Base-by-base conservation (phyloP, 2,329 filamentous ascomycete species). In the Botrytis sinoallii region DNA sequence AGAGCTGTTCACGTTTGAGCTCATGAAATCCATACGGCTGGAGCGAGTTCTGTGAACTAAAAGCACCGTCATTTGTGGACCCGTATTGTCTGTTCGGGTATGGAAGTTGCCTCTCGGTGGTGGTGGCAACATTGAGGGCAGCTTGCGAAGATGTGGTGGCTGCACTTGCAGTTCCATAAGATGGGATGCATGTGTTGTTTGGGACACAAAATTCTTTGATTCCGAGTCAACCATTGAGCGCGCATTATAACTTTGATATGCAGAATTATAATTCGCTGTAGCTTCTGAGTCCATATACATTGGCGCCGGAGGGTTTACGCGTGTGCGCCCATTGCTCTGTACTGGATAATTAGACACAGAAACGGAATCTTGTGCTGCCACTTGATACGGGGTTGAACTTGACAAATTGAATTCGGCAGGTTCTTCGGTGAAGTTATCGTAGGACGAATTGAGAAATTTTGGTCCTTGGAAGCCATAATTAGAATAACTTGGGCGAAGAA, bases 271-370 rank as follows among this genome's bases (percentile, higher is more conserved):
- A 44, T 38, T 57, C 9, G 48, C 4, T 8, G 38, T 16, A 40
- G 70, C 46, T 69, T 69, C 66, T 42, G 64, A 61, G 4, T 60
- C 65, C 64, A 69, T 61, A 60, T 69, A 73, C 29, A 60, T 40
- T 40, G 64, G 29, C 8, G 70, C 66, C 10, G n/a, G 38, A 55
- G 52, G 40, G 55, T 48, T 61, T 16, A 61, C 35, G 32, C 64
- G 66, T 38, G 64, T 22, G 16, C 71, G 71, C n/a, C n/a, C 55
- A 16, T 44, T 69, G 20, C 60, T 73, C 18, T 48, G 52, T 6
- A 57, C 25, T 32, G 71, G 71, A 40, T 69, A 73, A n/a, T n/a
- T 73, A 1, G 71, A 73, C 16, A 73, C 64, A 61, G 71, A 38
- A 38, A 69, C 65, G 0, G 71, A 44, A 59, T 73, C 71, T 32